These are phyloP conservation scores for Solanum hybrid DNA, from an alignment of 305 asterid genomes.

Conservation along the genomic window DNA sequence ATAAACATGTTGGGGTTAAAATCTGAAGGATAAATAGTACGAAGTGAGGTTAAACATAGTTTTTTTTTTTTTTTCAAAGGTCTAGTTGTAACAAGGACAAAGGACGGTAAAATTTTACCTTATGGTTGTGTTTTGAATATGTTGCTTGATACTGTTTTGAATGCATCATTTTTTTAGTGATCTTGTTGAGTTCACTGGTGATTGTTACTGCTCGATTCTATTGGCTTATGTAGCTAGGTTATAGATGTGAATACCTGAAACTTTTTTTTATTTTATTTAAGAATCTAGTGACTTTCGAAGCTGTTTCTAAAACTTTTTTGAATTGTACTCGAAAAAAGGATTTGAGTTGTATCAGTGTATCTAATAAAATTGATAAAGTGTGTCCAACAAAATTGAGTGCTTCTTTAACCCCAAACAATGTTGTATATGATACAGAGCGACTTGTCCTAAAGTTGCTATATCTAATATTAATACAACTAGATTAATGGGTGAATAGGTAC, in stretches of 20 bases:
- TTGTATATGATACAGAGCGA: not conserved
- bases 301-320: not conserved
- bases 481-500: not conserved
- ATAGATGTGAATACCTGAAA: not conserved
- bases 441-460: not conserved
- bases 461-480: too few relatives aligned
- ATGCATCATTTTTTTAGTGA: not conserved
- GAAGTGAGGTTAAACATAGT: not conserved
- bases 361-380: not conserved
- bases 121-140: not conserved
- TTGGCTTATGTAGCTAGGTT: not conserved
- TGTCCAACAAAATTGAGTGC: not conserved
- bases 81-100: not conserved
- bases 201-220: not conserved
- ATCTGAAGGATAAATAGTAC: not conserved
- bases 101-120: not conserved
- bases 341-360: not conserved
- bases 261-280: not conserved
- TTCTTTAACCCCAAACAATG: not conserved
- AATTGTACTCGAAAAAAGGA: not conserved
- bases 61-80: not conserved
- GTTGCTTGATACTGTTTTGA: not conserved
- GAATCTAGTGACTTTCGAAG: not conserved
- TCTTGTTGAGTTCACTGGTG: not conserved
- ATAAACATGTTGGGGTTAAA: not conserved